Percentiles rank a stretch among this genome's conserved stretches.
Conservation (phyloP, 768 basidiomycete genomes). For the Tubosaeta sp. region DNA sequence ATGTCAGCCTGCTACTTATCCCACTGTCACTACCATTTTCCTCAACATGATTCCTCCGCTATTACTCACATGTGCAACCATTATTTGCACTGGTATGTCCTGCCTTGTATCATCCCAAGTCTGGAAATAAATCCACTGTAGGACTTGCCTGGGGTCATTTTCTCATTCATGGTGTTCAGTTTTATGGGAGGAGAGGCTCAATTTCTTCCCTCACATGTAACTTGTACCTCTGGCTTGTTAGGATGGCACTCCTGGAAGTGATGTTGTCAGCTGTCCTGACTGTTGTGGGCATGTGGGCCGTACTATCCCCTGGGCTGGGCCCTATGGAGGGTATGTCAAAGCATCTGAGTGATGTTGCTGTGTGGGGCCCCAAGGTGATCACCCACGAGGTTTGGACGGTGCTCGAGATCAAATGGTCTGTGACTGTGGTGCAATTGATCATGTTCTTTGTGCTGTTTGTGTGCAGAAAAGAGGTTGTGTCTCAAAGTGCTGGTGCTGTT, state of each 20-base stretch:
- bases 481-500: conserved; percentile 7
- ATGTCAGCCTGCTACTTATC: conserved; percentile 34
- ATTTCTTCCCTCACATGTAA: conserved; percentile 37
- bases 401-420: conserved; percentile 29
- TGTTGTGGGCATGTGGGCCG: conserved; percentile 35
- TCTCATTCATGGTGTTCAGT: conserved; percentile 43
- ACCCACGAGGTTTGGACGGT: conserved; percentile 32
- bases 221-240: conserved; percentile 60
- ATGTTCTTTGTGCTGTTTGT: conserved; percentile 56
- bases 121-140: conserved; percentile 5
- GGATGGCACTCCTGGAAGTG: conserved; percentile 46
- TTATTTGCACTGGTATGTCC: conserved; percentile 32
- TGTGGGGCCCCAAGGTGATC: conserved; percentile 15
- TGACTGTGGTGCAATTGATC: conserved; percentile 28
- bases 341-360: conserved; percentile 33
- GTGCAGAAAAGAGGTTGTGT: conserved; percentile 40
- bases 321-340: conserved; percentile 50
- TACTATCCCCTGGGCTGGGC: conserved; percentile 27
- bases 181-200: conserved; percentile 35
- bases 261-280: conserved; percentile 34
- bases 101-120: conserved; percentile 1
- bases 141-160: conserved; percentile 43
- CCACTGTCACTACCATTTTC: conserved; percentile 29
- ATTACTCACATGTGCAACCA: conserved; percentile 27
- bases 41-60: conserved; percentile 36